These are phyloP conservation scores for Viridothelium virens DNA, from an alignment of 495 filamentous ascomycete genomes.

Conservation along the genomic window DNA sequence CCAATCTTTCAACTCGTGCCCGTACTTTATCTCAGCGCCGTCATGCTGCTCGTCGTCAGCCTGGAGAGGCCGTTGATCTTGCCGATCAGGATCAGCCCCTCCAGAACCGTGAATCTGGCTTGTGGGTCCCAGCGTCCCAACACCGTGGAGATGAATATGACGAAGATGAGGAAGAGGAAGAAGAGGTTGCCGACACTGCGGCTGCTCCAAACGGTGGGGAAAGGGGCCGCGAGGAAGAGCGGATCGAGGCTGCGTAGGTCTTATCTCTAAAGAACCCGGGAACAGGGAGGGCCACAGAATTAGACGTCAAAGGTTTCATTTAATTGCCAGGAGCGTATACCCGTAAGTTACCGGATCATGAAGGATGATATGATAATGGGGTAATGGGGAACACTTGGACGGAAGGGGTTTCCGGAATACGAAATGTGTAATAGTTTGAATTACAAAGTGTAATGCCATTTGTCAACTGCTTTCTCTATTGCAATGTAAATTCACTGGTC, in stretches of 20 bases:
- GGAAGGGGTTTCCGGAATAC: neutral
- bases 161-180: slow-evolving; percentile 56
- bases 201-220: slow-evolving; percentile 46
- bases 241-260: slow-evolving; percentile 29
- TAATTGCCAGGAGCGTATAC: neutral
- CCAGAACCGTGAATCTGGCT: slow-evolving; percentile 67
- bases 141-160: slow-evolving; percentile 54
- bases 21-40: slow-evolving; percentile 80
- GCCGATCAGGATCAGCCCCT: slow-evolving; percentile 77
- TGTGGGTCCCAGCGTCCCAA: slow-evolving; percentile 77
- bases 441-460: neutral
- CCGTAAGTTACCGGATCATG: neutral
- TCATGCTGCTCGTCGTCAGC: slow-evolving; percentile 51
- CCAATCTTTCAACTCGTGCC: slow-evolving; percentile 75
- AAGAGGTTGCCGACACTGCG: slow-evolving; percentile 53
- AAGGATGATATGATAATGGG: neutral
- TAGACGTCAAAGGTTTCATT: neutral
- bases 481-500: neutral
- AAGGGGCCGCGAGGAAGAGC: slow-evolving; percentile 57
- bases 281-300: neutral
- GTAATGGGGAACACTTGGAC: slow-evolving; percentile 2
- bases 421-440: neutral
- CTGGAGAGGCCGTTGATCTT: slow-evolving; percentile 64
- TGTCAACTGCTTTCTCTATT: neutral
- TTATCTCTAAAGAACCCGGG: too few relatives aligned